These are phyloP conservation scores for Pichia nanzhaoensis DNA, from an alignment of 805 yeast species.

Conservation along the genomic window DNA sequence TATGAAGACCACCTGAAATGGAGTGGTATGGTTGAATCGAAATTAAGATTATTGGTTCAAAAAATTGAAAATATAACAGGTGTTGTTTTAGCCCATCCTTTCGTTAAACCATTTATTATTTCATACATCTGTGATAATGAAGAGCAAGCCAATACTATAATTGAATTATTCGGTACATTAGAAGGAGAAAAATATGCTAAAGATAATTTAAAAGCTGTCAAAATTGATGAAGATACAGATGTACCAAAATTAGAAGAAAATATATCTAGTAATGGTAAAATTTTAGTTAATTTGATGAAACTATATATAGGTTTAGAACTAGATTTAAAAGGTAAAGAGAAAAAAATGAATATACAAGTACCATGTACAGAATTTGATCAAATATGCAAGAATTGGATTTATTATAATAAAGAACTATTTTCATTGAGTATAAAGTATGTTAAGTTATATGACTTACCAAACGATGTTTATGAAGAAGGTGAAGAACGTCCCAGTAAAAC, in stretches of 20 bases:
- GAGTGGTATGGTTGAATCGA: slow-evolving; percentile 91
- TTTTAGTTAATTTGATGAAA: slow-evolving; percentile 55
- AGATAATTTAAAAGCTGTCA: slow-evolving; percentile 29
- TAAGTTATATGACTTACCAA: slow-evolving; percentile 74
- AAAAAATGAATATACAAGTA: slow-evolving; percentile 73
- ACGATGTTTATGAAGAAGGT: slow-evolving; percentile 74
- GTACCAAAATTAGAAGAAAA: slow-evolving; percentile 24
- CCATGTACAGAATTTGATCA: slow-evolving; percentile 88
- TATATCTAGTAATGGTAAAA: slow-evolving; percentile 21
- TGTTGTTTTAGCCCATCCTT: slow-evolving; percentile 83
- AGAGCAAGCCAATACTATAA: slow-evolving; percentile 31
- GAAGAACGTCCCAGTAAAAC: slow-evolving; percentile 66
- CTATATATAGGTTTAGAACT: slow-evolving; percentile 74
- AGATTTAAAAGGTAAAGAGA: slow-evolving; percentile 43
- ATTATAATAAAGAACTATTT: slow-evolving; percentile 54
- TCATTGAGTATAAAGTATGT: slow-evolving; percentile 65
- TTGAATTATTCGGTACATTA: slow-evolving; percentile 46
- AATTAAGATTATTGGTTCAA: slow-evolving; percentile 70
- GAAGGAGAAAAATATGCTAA: slow-evolving; percentile 42
- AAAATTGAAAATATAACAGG: slow-evolving; percentile 77
- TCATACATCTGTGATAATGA: slow-evolving; percentile 38
- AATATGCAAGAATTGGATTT: slow-evolving; percentile 67
- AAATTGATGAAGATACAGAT: slow-evolving; percentile 27
- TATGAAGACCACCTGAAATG: slow-evolving; percentile 83
- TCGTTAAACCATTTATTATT: slow-evolving; percentile 64